Percentiles rank a stretch among this genome's conserved stretches.
These are phyloP conservation scores for Mycena haematopus DNA, from an alignment of 768 basidiomycete species.

Conservation along the genomic window DNA sequence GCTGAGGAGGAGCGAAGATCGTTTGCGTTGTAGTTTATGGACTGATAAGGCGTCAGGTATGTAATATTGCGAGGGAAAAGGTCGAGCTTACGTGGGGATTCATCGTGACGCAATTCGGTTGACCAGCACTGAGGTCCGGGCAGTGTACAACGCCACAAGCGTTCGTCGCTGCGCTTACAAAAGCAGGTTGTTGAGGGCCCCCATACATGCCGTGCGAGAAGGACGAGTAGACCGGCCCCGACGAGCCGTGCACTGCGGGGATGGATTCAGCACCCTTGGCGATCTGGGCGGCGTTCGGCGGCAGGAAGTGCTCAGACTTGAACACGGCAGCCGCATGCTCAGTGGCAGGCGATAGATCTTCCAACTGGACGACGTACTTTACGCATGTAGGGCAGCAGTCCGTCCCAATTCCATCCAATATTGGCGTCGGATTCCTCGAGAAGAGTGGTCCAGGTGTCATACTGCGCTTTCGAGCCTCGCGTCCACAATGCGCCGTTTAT, in stretches of 20 bases:
- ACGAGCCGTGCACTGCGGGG: conserved; percentile 10
- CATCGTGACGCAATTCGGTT: conserved; percentile 59
- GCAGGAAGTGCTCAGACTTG: conserved; percentile 22
- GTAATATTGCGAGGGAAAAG: background rate
- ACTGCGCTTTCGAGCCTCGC: conserved; percentile 50
- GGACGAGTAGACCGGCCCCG: conserved; percentile 15
- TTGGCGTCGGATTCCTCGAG: conserved; percentile 33
- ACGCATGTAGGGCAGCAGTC: conserved; percentile 18
- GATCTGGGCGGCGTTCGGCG: conserved; percentile 15
- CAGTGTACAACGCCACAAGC: conserved; percentile 50
- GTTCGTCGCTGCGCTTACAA: conserved; percentile 6
- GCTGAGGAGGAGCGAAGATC: conserved; percentile 62
- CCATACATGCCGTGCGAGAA: conserved; percentile 23
- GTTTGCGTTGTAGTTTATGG: conserved; percentile 51
- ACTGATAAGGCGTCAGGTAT: conserved; percentile 33
- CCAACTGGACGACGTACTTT: conserved; percentile 3
- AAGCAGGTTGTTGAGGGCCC: conserved; percentile 19
- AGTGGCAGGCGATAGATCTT: no score
- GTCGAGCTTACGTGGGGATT: conserved; percentile 50
- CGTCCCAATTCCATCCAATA: conserved; percentile 18
- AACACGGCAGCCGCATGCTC: background rate
- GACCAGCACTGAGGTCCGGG: conserved; percentile 63
- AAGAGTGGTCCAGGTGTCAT: conserved; percentile 49
- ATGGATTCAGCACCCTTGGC: conserved; percentile 13
- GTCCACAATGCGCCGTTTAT: conserved; percentile 57